Base-by-base conservation (phyloP, 2,329 filamentous ascomycete genomes). In the Phyllosticta paracitricarpa region DNA sequence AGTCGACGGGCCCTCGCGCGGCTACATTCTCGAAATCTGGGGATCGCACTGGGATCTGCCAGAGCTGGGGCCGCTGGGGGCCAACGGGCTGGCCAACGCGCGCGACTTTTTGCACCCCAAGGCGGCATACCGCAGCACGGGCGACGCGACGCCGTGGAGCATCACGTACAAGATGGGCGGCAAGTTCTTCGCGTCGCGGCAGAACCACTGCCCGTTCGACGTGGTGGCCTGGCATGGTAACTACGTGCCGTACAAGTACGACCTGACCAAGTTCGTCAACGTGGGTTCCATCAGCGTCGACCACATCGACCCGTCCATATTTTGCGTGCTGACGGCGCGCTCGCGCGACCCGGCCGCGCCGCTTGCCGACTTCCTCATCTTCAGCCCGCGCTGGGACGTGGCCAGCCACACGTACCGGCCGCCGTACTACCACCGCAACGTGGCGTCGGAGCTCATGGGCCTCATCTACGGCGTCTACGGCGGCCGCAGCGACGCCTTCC, bases 181-280 rank as follows among this genome's bases (percentile, higher is more conserved):
- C 65, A 77, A 79, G 55, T 81, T 90, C 57, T 91, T 89, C 74
- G 75, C 77, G 48, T 85, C 85, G 6, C 78, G 71, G 52, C 88
- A 91, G 73, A 72, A 79, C 10, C 89, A 91, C 71, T 87, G 85
- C 0, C 88, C 89, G 0, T 92, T 91, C 68, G 88, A 92, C 67
- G 83, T 92, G 0, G 88, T 91, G 2, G 87, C 85, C 2, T 92
- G 88, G 88, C 88, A 92, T 69, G 89, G 89, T 54, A 88, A 84
- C 64, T 91, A 91, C 74, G 68, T 63, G 63, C 89, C 89, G 0
- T 90, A 85, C 81, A 92, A 92, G 75, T 92, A 92, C 76, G 89
- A 91, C 68, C 80, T 92, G 0, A 87, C 86, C 26, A 84, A 87
- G 33, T 92, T 91, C 79, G 88, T 87, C 75, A 84, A 84, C 53